Conservation (phyloP, 441 rosid species). For the Pelargonium exstipulatum region DNA sequence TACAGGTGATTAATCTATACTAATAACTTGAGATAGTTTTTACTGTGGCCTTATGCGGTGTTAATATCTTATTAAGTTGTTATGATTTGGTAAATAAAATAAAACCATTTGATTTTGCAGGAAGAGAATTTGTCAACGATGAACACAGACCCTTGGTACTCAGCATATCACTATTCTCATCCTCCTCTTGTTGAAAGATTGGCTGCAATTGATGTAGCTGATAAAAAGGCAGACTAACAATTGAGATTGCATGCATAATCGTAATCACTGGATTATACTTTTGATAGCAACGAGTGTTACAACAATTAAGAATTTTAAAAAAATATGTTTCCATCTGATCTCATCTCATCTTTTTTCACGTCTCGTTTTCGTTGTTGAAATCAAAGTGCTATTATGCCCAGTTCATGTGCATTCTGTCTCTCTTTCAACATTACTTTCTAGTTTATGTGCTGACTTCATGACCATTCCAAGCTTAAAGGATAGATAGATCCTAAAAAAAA, state of each 20-base stretch:
- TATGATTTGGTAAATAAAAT: not conserved
- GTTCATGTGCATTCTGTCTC: too few species aligned
- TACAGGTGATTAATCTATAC: slow-evolving; percentile 56
- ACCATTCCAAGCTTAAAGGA: too few species aligned
- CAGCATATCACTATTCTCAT: slow-evolving; percentile 94
- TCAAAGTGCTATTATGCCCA: too few species aligned
- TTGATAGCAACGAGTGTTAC: not conserved
- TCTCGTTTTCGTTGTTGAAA: too few species aligned
- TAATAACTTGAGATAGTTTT: not conserved
- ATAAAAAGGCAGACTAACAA: slow-evolving; percentile 60
- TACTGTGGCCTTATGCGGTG: not conserved
- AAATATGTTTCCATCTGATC: too few species aligned
- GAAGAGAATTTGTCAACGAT: slow-evolving; percentile 92
- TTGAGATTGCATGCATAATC: not conserved
- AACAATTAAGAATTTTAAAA: too few species aligned
- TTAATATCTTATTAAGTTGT: not conserved
- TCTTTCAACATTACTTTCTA: too few species aligned
- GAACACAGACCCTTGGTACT: slow-evolving; percentile 97
- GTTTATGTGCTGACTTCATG: too few species aligned
- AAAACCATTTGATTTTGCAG: slow-evolving; percentile 35
- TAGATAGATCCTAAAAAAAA: too few species aligned
- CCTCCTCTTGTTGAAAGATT: slow-evolving; percentile 93
- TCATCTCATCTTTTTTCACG: too few species aligned
- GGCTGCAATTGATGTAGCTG: slow-evolving; percentile 62
- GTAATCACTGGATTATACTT: not conserved